These are phyloP conservation scores for Xerocomus potaroensis DNA, from an alignment of 768 basidiomycete species.

Conservation along the genomic window DNA sequence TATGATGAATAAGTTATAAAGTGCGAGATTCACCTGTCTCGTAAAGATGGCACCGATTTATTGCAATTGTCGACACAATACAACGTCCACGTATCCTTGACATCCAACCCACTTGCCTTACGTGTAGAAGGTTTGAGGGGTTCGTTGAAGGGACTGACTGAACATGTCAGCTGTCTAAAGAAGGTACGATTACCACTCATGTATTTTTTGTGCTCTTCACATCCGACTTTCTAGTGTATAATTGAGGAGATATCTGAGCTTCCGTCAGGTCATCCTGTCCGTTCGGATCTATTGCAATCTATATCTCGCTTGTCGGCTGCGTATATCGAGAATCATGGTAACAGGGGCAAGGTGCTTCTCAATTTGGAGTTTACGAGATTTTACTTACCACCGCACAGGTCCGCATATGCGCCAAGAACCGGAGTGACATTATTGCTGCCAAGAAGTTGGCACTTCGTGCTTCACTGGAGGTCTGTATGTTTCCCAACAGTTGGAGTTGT, in stretches of 20 bases:
- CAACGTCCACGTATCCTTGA: slow-evolving; percentile 59
- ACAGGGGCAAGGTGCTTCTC: slow-evolving; percentile 38
- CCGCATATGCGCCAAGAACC: slow-evolving; percentile 48
- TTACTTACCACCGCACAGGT: slow-evolving; percentile 36
- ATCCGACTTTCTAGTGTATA: slow-evolving; percentile 16
- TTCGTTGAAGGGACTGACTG: slow-evolving; percentile 44
- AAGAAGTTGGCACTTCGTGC: slow-evolving; percentile 51
- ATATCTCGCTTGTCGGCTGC: slow-evolving; percentile 70
- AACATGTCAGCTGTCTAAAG: slow-evolving; percentile 46
- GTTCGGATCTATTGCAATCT: slow-evolving; percentile 46
- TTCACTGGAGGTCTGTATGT: slow-evolving; percentile 45
- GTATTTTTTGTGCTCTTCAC: not conserved
- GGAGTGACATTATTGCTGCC: slow-evolving; percentile 38
- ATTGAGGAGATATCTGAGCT: slow-evolving; percentile 37
- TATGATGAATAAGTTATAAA: slow-evolving; percentile 20
- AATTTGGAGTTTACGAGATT: not conserved
- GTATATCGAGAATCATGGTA: slow-evolving; percentile 50
- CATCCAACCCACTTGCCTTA: slow-evolving; percentile 51
- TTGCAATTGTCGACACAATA: slow-evolving; percentile 55
- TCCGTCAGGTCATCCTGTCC: slow-evolving; percentile 42
- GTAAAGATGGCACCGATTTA: slow-evolving; percentile 60
- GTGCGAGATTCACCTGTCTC: slow-evolving; percentile 8
- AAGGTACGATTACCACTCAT: slow-evolving; percentile 33
- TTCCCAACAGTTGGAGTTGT: slow-evolving; percentile 5
- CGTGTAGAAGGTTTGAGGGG: slow-evolving; percentile 55